Base-by-base conservation (phyloP, 2,329 filamentous ascomycete species). In the Ophiocordyceps camponoti-leonardi region DNA sequence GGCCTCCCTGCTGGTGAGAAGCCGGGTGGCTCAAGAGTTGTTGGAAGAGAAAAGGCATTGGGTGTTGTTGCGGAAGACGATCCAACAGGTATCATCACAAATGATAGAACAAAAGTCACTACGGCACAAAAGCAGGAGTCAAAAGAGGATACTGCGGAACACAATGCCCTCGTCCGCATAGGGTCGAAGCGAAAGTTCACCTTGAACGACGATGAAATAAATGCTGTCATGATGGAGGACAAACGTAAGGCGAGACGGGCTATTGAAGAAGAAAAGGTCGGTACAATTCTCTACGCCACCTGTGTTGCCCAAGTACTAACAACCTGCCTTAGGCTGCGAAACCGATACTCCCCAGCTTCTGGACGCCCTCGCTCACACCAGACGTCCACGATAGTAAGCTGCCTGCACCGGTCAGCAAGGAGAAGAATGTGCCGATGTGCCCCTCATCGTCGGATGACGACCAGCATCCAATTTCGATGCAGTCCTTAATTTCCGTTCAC, bases 291-390 rank as follows among this genome's bases (percentile, higher is more conserved):
- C 6, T 39, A 16, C 6, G 18, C 44, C 20, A 26, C 22, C 28
- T 28, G 28, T 39, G 14, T 12, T n/a, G n/a, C n/a, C 6, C 10
- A 7, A 5, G 16, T 18, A 10, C 47, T 53, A 45, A 52, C 39
- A 28, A 54, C 14, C 44, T 26, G 12, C n/a, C 53, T 18, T 62
- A 78, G 57, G 73, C 77, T 3, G 68, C 73, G 10, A 84, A 82
- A 61, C 73, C 77, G 1, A 72, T 73, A 16, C 66, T 94, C 0
- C 85, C 86, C 0, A 93, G 86, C 0, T 96, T 96, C 65, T 96
- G 90, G 92, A 82, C 90, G 1, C 90, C 87, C 0, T 85, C 83
- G 0, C 74, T 90, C 47, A 93, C 84, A 0, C 86, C 86, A 13
- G 61, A 64, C 39, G 60, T 61, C 31, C 56, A 61, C 42, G 54